Evolutionary conservation across 129 eudicot genomes (phyloP), one percentile per base, ranked within the genome.

Genomic region (Chrysanthemum lavandulifolium): DNA sequence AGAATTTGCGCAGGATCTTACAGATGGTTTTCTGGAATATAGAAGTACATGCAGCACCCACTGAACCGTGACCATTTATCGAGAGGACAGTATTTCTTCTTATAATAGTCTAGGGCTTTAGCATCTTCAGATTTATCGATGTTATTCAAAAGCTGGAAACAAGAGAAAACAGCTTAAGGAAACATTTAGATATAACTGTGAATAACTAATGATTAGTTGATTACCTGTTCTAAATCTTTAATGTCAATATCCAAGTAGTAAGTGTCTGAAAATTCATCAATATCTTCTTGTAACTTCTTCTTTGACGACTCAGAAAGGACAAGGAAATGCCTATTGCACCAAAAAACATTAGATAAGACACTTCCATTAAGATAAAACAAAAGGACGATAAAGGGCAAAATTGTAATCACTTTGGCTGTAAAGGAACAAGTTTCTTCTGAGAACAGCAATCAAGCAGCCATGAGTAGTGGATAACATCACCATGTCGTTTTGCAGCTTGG

Each of bases 381-480:
- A 66, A 16, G 62, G 51, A 57, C 13, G 5, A 31, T 61, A 77
- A 56, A 23, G n/a, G 68, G 75, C 62, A 52, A 8, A 15, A 70
- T 13, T 48, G 73, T 61, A 79, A 84, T 80, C 55, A 91, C 97
- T 86, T 88, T 2, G 97, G 96, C 65, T 80, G 95, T 75, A 95
- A 84, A 6, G 94, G 96, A 49, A 88, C 78, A 67, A 88, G 89
- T 84, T 90, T 83, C 77, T 84, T 90, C 67, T 81, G 88, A 49
- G 91, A 80, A 77, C 96, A 86, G 54, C 97, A 95, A 71, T 88
- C 96, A 66, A 87, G 76, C 63, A 95, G 78, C 99, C 99, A 95
- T 51, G 97, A 95, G 78, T 76, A 85, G 74, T 90, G 94, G 73
- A 95, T 86, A 73, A 95, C 88, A 80, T 95, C 99, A 57, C 99